A percentile compares a stretch with the other conserved stretches of the same genome.
phyloP scores from a whole-genome alignment of 768 basidiomycete species.

The Boletus coccyginus region DNA sequence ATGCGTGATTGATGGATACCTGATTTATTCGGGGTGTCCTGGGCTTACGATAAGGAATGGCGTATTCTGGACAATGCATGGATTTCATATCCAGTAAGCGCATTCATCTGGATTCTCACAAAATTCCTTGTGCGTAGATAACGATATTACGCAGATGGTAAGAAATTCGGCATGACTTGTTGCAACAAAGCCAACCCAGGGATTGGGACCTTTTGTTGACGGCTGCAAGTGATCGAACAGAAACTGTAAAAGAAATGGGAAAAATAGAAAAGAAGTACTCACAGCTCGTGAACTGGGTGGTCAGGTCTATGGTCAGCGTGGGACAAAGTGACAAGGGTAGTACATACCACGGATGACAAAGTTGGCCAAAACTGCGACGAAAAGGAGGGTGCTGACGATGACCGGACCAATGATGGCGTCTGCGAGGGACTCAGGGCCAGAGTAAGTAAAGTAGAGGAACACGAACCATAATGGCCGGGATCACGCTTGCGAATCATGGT shows the following conservation, averaged over 20 bases:
- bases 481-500: slow-evolving; percentile 88
- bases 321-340: background rate
- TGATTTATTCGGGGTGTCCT: background rate
- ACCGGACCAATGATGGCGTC: slow-evolving; percentile 84
- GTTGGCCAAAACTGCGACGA: slow-evolving; percentile 84
- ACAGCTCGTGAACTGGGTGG: slow-evolving; percentile 59
- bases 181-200: slow-evolving; percentile 28
- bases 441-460: background rate
- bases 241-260: background rate
- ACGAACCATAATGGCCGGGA: slow-evolving; percentile 82
- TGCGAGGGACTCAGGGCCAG: slow-evolving; percentile 28
- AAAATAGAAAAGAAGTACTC: slow-evolving; percentile 14
- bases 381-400: slow-evolving; percentile 76
- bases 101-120: background rate
- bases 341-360: slow-evolving; percentile 80
- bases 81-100: background rate
- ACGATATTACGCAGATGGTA: slow-evolving; percentile 10
- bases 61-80: background rate
- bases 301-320: slow-evolving; percentile 5
- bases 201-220: slow-evolving; percentile 26
- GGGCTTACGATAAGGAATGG: background rate
- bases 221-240: slow-evolving; percentile 12
- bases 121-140: background rate
- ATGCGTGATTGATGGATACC: background rate
- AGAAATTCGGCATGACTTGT: slow-evolving; percentile 19